phyloP scores from a whole-genome alignment of 352 stramenopile genomes.

The Pythium monospermum region DNA sequence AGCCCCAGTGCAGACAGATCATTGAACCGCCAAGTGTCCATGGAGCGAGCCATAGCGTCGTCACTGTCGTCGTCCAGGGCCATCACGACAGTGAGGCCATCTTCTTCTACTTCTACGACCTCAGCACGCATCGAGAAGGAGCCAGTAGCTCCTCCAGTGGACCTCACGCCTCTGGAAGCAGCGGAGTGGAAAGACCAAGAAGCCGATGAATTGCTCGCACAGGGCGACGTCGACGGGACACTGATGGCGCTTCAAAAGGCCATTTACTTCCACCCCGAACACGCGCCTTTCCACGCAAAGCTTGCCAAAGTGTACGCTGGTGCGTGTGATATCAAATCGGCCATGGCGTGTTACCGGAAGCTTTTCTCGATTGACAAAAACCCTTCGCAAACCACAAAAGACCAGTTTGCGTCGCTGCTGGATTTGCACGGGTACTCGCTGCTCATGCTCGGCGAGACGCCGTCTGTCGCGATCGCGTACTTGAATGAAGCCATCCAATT shows the following conservation, averaged over 20 bases:
- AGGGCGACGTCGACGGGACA: slow-evolving; percentile 36
- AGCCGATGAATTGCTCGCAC: slow-evolving; percentile 30
- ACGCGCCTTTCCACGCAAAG: slow-evolving; percentile 51
- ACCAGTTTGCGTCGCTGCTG: slow-evolving; percentile 68
- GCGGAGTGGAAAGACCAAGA: slow-evolving; percentile 43
- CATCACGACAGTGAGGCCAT: too few relatives aligned
- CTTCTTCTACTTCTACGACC: too few relatives aligned
- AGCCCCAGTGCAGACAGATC: too few relatives aligned
- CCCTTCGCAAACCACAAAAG: slow-evolving; percentile 61
- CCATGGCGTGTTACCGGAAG: slow-evolving; percentile 76
- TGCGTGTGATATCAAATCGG: slow-evolving; percentile 73
- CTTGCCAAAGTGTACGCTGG: slow-evolving; percentile 67
- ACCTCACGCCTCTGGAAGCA: slow-evolving; percentile 47
- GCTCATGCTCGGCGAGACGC: slow-evolving; percentile 48
- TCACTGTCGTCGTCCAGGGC: too few relatives aligned
- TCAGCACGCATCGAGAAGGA: too few relatives aligned
- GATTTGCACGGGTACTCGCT: slow-evolving; percentile 69
- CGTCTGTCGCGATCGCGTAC: slow-evolving; percentile 55
- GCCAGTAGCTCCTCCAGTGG: slow-evolving; percentile 20
- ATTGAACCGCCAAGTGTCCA: too few relatives aligned
- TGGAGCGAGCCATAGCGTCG: too few relatives aligned
- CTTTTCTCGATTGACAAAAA: slow-evolving; percentile 52
- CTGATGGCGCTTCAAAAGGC: slow-evolving; percentile 65
- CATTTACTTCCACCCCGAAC: slow-evolving; percentile 62
- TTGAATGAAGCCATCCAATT: slow-evolving; percentile 72